Evolutionary conservation across 108 stramenopile genomes (phyloP).

Genomic region (Conticribra guillardii): DNA sequence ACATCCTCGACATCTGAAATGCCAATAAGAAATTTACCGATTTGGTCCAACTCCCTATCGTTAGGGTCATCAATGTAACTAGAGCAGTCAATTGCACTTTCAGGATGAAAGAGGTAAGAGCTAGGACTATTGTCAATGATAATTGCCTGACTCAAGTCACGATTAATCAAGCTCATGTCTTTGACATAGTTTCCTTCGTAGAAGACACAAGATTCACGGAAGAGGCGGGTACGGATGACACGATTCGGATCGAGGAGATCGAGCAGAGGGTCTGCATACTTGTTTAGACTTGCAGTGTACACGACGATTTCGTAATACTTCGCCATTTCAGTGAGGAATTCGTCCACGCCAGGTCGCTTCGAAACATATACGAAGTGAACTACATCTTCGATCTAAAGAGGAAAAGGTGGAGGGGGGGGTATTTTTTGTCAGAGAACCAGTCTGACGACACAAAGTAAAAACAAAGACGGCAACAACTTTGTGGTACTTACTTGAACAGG

Average conservation of each 20-base stretch:
- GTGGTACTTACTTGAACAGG: conserved; percentile 88
- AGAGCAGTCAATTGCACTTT: conserved; percentile 96
- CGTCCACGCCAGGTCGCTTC: conserved; percentile 97
- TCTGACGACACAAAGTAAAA: neutral
- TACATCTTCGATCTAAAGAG: conserved; percentile 89
- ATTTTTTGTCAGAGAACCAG: neutral
- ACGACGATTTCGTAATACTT: conserved; percentile 97
- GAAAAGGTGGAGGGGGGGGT: neutral
- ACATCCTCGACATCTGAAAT: conserved; percentile 86
- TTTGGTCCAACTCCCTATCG: conserved; percentile 95
- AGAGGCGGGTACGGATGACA: conserved; percentile 86
- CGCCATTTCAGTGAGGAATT: conserved; percentile 93
- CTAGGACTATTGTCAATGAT: conserved; percentile 98
- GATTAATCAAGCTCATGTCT: conserved; percentile 86
- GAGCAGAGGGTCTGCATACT: conserved; percentile 97
- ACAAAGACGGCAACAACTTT: neutral
- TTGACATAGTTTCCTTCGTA: conserved; percentile 99
- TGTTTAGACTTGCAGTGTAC: conserved; percentile 97
- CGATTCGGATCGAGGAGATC: conserved; percentile 92
- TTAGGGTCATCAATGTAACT: conserved; percentile 94
- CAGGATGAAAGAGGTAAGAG: conserved; percentile 97
- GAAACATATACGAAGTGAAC: conserved; percentile 97
- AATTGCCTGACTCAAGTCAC: conserved; percentile 87
- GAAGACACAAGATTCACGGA: conserved; percentile 97
- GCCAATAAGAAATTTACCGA: conserved; percentile 88